Evolutionary conservation across 2,329 filamentous ascomycete species (phyloP).

Genomic region (Biscogniauxia marginata): DNA sequence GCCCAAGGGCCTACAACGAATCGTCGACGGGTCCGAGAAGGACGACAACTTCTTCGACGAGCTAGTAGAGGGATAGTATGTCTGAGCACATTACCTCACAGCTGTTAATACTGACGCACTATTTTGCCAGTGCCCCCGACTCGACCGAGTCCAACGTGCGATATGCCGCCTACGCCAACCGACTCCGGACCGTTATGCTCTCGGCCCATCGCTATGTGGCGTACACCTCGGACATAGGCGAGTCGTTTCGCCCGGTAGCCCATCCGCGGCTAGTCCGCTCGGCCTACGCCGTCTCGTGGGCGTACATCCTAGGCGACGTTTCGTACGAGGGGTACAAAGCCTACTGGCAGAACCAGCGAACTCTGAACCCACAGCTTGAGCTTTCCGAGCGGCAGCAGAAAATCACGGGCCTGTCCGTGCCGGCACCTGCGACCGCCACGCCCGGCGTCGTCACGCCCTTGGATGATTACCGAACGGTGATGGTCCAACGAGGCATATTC

Average conservation of each 20-base stretch:
- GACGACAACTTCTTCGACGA: constrained; percentile 77
- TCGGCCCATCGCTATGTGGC: constrained; percentile 94
- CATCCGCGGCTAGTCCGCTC: constrained; percentile 78
- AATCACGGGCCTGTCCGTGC: constrained; percentile 43
- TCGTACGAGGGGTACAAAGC: constrained; percentile 93
- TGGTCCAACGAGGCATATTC: constrained; percentile 88
- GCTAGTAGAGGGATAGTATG: constrained; percentile 76
- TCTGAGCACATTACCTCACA: constrained; percentile 21
- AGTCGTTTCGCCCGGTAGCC: constrained; percentile 90
- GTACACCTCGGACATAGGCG: constrained; percentile 94
- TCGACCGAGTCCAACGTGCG: constrained; percentile 83
- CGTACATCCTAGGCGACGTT: constrained; percentile 89
- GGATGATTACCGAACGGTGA: constrained; percentile 87
- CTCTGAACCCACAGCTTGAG: constrained; percentile 65
- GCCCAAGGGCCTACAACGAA: constrained; percentile 53
- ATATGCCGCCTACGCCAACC: constrained; percentile 88
- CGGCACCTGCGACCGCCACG: constrained; percentile 27
- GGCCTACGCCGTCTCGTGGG: constrained; percentile 90
- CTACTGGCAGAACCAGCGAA: constrained; percentile 80
- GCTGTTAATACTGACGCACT: constrained; percentile 9
- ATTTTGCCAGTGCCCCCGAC: constrained; percentile 59
- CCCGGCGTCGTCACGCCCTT: constrained; percentile 61
- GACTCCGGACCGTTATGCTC: constrained; percentile 81
- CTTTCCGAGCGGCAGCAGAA: constrained; percentile 50
- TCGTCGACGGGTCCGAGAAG: constrained; percentile 56